Base-by-base conservation (phyloP, 1,139 yeast species). In the Candida dubliniensis region DNA sequence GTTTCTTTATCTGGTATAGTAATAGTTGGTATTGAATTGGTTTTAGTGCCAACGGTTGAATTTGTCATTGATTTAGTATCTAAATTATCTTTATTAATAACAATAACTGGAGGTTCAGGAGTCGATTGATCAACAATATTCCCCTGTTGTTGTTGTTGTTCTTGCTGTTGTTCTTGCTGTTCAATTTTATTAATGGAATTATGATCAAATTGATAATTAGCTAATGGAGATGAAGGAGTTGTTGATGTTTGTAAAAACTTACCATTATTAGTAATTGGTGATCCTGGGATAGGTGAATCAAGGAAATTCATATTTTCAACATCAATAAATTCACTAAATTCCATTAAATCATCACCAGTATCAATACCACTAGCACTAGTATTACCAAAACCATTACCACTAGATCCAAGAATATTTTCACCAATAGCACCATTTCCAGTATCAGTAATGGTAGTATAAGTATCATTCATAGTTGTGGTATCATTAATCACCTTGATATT, bases 251-350 rank as follows among this genome's bases (percentile, higher is more conserved):
- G 31, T 8, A 14, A 10, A 36, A 36, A 33, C 11, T 31, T 23
- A 15, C 41, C 32, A 30, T 30, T 30, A 5, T n/a, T 14, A 9
- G 8, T 31, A 32, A 26, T 11, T 12, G 38, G 35, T 7, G 38
- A 26, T 9, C 31, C 34, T 12, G 40, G 40, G 34, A 26, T 47
- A 10, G 63, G 63, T 8, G 63, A 57, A 38, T 53, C 47, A 4
- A 62, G 55, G 43, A 70, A 67, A 50, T 65, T 67, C 51, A 69
- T 59, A 49, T 68, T 61, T 26, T 71, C 89, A 54, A 83, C 80
- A 57, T 84, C 82, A 41, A 85, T 80, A 56, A 79, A 78, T 49
- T 82, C 84, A 36, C 84, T 78, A 53, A 84, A 80, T 53, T 84
- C 90, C 66, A 76, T 70, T 23, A 76, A 60, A 37, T 75, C 79